Base-by-base conservation (phyloP, 345 rosid species). In the Kernera saxatilis region DNA sequence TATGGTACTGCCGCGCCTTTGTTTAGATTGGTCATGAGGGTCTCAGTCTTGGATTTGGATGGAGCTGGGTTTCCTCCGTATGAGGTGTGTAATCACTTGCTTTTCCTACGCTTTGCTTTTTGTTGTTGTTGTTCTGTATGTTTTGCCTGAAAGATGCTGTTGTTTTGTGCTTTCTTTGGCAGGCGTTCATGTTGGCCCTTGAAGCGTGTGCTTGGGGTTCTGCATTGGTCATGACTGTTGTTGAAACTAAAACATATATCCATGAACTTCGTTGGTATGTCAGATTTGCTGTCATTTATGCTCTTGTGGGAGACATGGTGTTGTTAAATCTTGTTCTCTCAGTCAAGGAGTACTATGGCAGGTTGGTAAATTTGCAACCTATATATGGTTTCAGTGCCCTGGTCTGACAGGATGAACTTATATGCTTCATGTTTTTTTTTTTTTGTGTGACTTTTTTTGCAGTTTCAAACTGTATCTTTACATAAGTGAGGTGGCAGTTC, bases 121-220 rank as follows among this genome's bases (percentile, higher is more conserved):
- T 8, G 3, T 23, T 59, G 12, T 27, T 44, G 21, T 15, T 64
- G 41, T 40, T 48, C 6, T 64, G 53, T 70, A 55, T 56, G 32
- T 12, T 64, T 63, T 18, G 4, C 27, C 57, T 71, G 15, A 70
- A 22, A 21, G 18, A 12, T 23, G 32, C 37, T 64, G 26, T 40
- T 55, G 25, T 69, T 56, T 39, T 63, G 56, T 59, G 64, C 27
- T 43, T 70, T 57, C 7, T 37, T 71, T 64, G 13, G 72, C 93
- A 94, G 99, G 82, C 82, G 49, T 74, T 84, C 72, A 91, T 96
- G 74, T 75, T 89, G 84, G 68, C 74, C 29, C 75, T 84, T 71
- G 90, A 91, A 82, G 87, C 93, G 59, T 77, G 87, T 37, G 80
- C 93, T 78, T 94, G 99, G 99, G 86, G 92, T 82, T 83, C 87